Conservation (phyloP, 2,329 filamentous ascomycete species). For the Neodidymelliopsis sp. region DNA sequence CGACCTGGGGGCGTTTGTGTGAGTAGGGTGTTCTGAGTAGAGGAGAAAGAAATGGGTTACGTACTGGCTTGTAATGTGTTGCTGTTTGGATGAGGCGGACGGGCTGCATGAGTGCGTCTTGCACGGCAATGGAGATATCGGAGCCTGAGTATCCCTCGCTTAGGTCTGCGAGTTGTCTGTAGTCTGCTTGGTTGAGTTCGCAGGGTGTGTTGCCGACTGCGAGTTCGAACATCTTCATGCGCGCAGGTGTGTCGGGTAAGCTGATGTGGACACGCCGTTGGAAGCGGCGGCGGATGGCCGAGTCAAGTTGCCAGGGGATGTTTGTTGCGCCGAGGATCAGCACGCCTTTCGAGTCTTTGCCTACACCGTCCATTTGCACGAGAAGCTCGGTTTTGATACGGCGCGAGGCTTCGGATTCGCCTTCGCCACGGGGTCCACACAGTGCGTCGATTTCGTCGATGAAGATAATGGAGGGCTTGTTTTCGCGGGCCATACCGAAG, state of each 20-base stretch:
- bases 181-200: conserved; percentile 79
- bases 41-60: too few species aligned
- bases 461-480: conserved; percentile 98
- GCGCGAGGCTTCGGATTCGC: conserved; percentile 95
- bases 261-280: conserved; percentile 96
- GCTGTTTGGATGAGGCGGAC: conserved; percentile 96
- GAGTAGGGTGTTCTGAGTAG: background rate
- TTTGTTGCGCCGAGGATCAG: conserved; percentile 96
- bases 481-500: conserved; percentile 97
- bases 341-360: conserved; percentile 92
- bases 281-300: conserved; percentile 93
- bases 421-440: conserved; percentile 90
- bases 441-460: conserved; percentile 98
- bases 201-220: conserved; percentile 93
- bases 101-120: conserved; percentile 96
- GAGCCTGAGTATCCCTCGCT: conserved; percentile 95
- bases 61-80: conserved; percentile 94
- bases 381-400: conserved; percentile 98
- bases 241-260: conserved; percentile 83
- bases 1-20: conserved; percentile 62
- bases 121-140: conserved; percentile 94
- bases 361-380: conserved; percentile 99
- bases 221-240: conserved; percentile 95
- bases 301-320: conserved; percentile 98
- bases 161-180: conserved; percentile 76